Percentiles rank a stretch among this genome's conserved stretches.
These are phyloP conservation scores for Phytophthora tubulina DNA, from an alignment of 352 stramenopile species.

Conservation along the genomic window DNA sequence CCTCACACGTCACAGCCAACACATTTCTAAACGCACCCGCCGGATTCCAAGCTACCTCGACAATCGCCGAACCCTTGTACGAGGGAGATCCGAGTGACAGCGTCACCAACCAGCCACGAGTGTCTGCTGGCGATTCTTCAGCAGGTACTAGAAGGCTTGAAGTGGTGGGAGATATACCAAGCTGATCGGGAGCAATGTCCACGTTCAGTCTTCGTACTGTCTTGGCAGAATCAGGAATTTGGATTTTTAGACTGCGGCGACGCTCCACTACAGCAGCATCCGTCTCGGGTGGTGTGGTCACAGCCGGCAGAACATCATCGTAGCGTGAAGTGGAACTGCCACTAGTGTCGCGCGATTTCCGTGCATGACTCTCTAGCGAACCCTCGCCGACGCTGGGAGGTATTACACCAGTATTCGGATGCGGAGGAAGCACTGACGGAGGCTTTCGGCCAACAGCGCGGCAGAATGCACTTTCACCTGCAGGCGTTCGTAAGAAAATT, in stretches of 20 bases:
- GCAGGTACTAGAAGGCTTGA: constrained; percentile 75
- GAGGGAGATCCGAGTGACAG: constrained; percentile 54
- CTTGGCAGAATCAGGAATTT: constrained; percentile 38
- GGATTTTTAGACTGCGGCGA: constrained; percentile 38
- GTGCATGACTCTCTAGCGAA: constrained; percentile 14
- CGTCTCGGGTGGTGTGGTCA: constrained; percentile 15
- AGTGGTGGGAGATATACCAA: constrained; percentile 46
- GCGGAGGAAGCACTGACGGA: constrained; percentile 54
- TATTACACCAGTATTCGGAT: constrained; percentile 38
- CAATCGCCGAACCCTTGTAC: constrained; percentile 39
- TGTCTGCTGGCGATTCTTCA: constrained; percentile 76
- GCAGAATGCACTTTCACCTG: constrained; percentile 81
- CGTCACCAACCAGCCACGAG: constrained; percentile 62
- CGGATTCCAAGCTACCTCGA: constrained; percentile 74
- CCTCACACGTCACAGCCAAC: constrained; percentile 56
- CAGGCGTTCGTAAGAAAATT: constrained; percentile 75
- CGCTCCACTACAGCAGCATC: constrained; percentile 29
- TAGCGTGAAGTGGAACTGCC: constrained; percentile 26
- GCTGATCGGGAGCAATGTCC: constrained; percentile 45
- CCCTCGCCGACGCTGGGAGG: constrained; percentile 16
- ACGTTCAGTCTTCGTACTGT: constrained; percentile 37
- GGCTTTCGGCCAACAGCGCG: constrained; percentile 72
- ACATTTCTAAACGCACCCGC: constrained; percentile 57
- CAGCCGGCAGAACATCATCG: constrained; percentile 41
- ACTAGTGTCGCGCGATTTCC: constrained; percentile 22